Evolutionary conservation across 129 eudicot species (phyloP), one percentile per base, ranked within the genome.

Genomic region (Rutidosis leptorrhynchoides): DNA sequence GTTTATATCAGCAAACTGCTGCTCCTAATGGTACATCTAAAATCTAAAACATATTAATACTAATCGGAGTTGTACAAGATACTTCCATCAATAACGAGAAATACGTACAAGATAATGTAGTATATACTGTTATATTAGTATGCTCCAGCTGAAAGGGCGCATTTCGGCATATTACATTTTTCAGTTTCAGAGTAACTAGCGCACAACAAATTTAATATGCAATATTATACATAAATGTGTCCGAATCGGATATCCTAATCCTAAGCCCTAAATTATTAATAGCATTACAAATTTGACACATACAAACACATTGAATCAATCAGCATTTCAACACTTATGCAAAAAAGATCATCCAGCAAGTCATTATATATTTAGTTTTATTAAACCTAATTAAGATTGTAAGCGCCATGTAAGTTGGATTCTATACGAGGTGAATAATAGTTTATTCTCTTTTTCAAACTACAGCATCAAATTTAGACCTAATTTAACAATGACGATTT

Each of bases 301-400:
- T 68, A 15, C 35, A 15, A 33, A 46, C 33, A 43, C 24, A 40
- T 21, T 11, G n/a, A 19, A 32, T 20, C n/a, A 11, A 55, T 22
- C n/a, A 6, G 10, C 11, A 52, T 23, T 23, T 37, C 45, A 37
- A 37, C 45, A 10, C 3, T 11, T 10, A 10, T 43, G 15, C 16
- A 3, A 64, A 17, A 49, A 20, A 11, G 27, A 22, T 16, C 20
- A 64, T 65, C 54, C 54, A 43, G 4, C 35, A 65, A 27, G 70
- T 26, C 43, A 27, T 4, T 5, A 25, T 37, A 37, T 37, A 37
- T 11, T 11, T 37, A 65, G n/a, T 20, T 11, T 8, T 65, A 23
- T 27, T 46, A n/a, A 28, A 46, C 59, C 25, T 24, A 51, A 28
- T 46, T 45, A 51, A 66, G 28, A 51, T 51, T 60, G 20, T 54